phyloP scores from a whole-genome alignment of 768 basidiomycete genomes.

The Phlebiopsis gigantea region DNA sequence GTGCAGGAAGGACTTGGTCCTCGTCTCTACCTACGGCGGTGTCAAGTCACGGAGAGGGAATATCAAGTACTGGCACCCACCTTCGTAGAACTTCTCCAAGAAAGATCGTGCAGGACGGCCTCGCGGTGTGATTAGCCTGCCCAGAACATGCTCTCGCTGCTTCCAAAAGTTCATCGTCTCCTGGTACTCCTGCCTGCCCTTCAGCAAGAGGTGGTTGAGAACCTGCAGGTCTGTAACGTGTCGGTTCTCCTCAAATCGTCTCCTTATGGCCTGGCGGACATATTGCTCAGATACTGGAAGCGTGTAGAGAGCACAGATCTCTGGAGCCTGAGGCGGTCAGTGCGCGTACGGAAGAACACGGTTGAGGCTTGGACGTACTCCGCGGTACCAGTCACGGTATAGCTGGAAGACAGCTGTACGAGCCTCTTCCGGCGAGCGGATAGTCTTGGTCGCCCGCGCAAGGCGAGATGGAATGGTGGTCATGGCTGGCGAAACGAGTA shows the following conservation, averaged over 20 bases:
- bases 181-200: conserved; percentile 84
- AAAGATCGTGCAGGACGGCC: conserved; percentile 53
- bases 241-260: conserved; percentile 82
- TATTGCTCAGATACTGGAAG: conserved; percentile 73
- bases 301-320: conserved; percentile 78
- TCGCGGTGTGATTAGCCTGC: conserved; percentile 53
- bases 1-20: conserved; percentile 64
- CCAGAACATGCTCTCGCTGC: conserved; percentile 74
- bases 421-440: conserved; percentile 52
- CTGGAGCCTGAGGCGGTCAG: conserved; percentile 65
- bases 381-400: conserved; percentile 92
- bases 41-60: not conserved
- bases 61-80: conserved; percentile 35
- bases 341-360: not conserved
- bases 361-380: conserved; percentile 48
- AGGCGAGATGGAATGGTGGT: conserved; percentile 89
- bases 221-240: conserved; percentile 75
- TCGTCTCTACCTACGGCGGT: conserved; percentile 62
- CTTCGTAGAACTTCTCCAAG: conserved; percentile 81
- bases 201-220: conserved; percentile 82
- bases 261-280: conserved; percentile 77
- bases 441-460: conserved; percentile 63
- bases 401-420: conserved; percentile 65
- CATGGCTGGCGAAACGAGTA: conserved; percentile 32
- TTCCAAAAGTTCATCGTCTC: conserved; percentile 96